Base-by-base conservation (phyloP, 2,329 filamentous ascomycete species). In the Monosporascus sp. region DNA sequence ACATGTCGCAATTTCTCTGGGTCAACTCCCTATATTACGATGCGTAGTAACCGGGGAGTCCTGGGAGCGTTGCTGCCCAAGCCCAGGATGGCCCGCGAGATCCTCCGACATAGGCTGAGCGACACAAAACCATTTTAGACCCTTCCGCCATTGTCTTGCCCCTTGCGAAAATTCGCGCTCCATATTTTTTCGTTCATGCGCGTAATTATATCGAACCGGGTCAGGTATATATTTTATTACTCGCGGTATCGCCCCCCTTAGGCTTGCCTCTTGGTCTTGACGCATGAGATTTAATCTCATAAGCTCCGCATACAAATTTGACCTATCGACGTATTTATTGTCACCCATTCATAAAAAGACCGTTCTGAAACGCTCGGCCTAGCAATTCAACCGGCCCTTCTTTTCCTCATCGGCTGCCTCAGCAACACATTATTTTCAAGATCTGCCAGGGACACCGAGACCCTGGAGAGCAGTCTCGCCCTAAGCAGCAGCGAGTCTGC, bases 31-130 rank as follows among this genome's bases (percentile, higher is more conserved):
- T 61, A 62, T 63, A 52, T 58, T 55, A 57, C 57, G 53, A 53
- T 54, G 54, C 48, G 61, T 58, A 51, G 44, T 57, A 60, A 58
- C 60, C 63, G 65, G 69, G 65, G 67, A 62, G 61, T 64, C 62
- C 64, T 62, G 57, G 67, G 65, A 69, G 65, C 66, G 69, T 74
- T 74, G 72, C 68, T 74, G 71, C 71, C 72, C 71, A 72, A 74
- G 63, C 64, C 63, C 57, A 65, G 64, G 66, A 48, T 60, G 50
- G 56, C 65, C 66, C 62, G 60, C 62, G 65, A 66, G 57, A 60
- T 60, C 62, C 62, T 69, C 68, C 65, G 65, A 64, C 63, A 68
- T 66, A 69, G 63, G 65, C 65, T 69, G 62, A 57, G 60, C 57
- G 61, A 56, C 55, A 55, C 63, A 55, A 51, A 59, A 57, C 57